phyloP scores from a whole-genome alignment of 768 basidiomycete species.

The Podaxis sp. region DNA sequence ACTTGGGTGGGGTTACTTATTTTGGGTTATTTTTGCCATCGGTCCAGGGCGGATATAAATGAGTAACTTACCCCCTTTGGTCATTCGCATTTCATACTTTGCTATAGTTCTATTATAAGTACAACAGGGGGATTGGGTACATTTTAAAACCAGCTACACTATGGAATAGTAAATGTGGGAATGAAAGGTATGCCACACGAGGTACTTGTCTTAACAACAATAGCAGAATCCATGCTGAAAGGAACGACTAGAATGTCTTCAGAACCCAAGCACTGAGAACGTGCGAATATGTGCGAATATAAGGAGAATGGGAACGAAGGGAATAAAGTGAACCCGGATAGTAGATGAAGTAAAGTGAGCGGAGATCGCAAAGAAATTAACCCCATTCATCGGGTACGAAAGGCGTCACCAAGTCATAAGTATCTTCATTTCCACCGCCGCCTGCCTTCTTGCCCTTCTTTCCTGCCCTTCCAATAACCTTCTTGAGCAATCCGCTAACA shows the following conservation, averaged over 20 bases:
- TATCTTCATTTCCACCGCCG: slow-evolving; percentile 74
- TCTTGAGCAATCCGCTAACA: slow-evolving; percentile 57
- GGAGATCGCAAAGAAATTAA: slow-evolving; percentile 25
- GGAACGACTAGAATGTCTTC: background rate
- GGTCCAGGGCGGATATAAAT: background rate
- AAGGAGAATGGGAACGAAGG: slow-evolving; percentile 2
- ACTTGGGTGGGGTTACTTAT: no score
- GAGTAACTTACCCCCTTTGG: background rate
- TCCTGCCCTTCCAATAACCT: slow-evolving; percentile 54
- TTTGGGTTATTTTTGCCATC: no score
- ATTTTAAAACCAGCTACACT: background rate
- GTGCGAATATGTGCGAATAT: background rate
- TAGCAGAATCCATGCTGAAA: background rate
- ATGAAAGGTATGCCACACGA: background rate
- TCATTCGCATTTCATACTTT: background rate
- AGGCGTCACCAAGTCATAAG: slow-evolving; percentile 80
- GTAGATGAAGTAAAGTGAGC: background rate
- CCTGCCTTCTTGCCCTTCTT: slow-evolving; percentile 43
- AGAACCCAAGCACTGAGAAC: background rate
- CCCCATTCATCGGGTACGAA: slow-evolving; percentile 80
- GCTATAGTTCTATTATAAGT: background rate
- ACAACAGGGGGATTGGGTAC: background rate
- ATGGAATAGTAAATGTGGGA: background rate
- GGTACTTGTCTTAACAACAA: background rate
- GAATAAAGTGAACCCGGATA: background rate